Evolutionary conservation across 805 yeast genomes (phyloP).

Genomic region (Candida ascalaphidarum): DNA sequence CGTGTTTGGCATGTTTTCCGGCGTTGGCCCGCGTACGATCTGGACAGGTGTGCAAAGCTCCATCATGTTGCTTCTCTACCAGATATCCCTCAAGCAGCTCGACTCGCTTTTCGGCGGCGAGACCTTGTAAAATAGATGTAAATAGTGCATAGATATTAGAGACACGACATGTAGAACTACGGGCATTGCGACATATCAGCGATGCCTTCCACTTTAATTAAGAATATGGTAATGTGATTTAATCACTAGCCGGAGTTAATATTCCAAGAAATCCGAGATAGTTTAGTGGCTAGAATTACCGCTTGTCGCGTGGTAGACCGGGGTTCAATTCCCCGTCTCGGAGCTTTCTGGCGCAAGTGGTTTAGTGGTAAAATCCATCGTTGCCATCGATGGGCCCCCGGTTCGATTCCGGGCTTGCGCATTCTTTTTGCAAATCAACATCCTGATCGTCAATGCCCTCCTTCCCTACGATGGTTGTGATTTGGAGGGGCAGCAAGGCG

Average conservation of each 20-base stretch:
- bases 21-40: conserved; percentile 92
- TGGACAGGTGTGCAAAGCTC: conserved; percentile 97
- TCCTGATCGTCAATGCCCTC: too few species aligned
- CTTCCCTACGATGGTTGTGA: too few species aligned
- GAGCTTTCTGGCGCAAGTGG: conserved; percentile 7
- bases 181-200: too few species aligned
- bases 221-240: too few species aligned
- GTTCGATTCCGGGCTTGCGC: conserved; percentile 7
- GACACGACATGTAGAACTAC: too few species aligned
- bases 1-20: conserved; percentile 70
- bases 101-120: conserved; percentile 12
- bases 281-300: conserved; percentile 14
- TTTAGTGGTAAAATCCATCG: conserved; percentile 8
- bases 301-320: conserved; percentile 14
- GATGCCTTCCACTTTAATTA: too few species aligned
- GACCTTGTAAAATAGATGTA: too few species aligned
- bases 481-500: too few species aligned
- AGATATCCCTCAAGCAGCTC: conserved; percentile 55
- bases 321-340: conserved; percentile 14
- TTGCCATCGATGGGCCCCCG: conserved; percentile 9
- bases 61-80: conserved; percentile 85
- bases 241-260: too few species aligned
- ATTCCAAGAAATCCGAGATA: conserved; percentile 6
- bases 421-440: background rate
- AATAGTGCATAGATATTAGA: too few species aligned